A percentile compares a stretch with the other conserved stretches of the same genome.
Evolutionary conservation across 225 moss, liverwort and hornwort genomes (phyloP).

Genomic region (Physcomitrellopsis africana): DNA sequence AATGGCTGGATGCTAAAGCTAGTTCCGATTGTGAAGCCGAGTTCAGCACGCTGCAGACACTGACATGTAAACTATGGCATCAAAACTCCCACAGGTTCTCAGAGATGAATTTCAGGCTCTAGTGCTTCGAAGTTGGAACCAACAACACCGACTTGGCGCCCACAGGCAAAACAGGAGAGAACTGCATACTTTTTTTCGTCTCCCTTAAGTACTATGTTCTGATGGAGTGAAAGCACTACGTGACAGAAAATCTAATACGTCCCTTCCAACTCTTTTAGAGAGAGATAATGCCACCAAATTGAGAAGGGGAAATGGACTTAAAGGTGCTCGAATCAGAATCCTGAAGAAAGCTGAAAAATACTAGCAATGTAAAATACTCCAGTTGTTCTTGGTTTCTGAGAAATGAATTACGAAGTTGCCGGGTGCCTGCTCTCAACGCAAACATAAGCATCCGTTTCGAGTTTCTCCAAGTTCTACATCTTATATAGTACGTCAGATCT

Average conservation of each 20-base stretch:
- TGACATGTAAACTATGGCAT: not conserved
- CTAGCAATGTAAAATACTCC: not conserved
- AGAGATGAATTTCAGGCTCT: not conserved
- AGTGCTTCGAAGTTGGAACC: conserved; percentile 7
- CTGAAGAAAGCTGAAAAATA: conserved; percentile 3
- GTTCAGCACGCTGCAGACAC: conserved; percentile 3
- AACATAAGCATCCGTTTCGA: not conserved
- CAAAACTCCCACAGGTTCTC: not conserved
- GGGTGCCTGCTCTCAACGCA: not conserved
- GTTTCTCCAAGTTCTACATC: not conserved
- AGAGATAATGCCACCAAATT: not conserved
- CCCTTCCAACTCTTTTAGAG: not conserved
- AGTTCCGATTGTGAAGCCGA: not conserved
- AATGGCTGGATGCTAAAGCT: conserved; percentile 15
- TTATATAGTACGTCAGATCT: not conserved
- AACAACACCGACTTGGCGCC: not conserved
- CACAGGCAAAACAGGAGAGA: not conserved
- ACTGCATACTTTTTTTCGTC: not conserved
- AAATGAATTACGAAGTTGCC: not conserved
- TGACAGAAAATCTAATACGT: not conserved
- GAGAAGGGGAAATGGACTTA: not conserved
- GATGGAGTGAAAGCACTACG: conserved; percentile 20
- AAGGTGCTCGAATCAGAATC: not conserved
- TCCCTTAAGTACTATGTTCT: conserved; percentile 9
- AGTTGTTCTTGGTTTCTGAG: not conserved